Percentiles rank a stretch among this genome's conserved stretches.
These are phyloP conservation scores for Pseudomonodictys pantanalensis DNA, from an alignment of 495 filamentous ascomycete species.

Conservation along the genomic window DNA sequence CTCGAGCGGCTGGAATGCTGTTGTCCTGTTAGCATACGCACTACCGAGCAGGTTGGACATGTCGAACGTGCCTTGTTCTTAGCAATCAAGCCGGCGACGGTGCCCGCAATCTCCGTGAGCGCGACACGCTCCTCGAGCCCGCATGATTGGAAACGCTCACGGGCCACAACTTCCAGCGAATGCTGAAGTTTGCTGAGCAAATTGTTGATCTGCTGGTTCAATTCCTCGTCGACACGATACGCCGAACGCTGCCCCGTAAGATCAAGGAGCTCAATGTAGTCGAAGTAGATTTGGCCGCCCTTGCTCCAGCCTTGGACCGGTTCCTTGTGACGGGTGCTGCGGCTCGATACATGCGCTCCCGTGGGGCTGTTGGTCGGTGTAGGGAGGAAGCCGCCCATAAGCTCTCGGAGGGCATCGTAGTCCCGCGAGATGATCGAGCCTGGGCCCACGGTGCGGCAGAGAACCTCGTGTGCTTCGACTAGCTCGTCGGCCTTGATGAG, in stretches of 20 bases:
- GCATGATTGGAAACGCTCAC: conserved; percentile 53
- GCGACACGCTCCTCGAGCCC: conserved; percentile 79
- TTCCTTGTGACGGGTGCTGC: conserved; percentile 40
- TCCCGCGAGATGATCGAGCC: conserved; percentile 74
- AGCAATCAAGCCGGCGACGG: conserved; percentile 61
- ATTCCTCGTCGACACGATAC: conserved; percentile 36
- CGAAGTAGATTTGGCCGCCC: conserved; percentile 78
- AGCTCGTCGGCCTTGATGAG: conserved; percentile 72
- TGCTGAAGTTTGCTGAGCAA: conserved; percentile 63
- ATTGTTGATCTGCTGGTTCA: conserved; percentile 48
- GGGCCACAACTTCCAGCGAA: conserved; percentile 55
- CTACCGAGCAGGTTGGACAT: conserved; percentile 15
- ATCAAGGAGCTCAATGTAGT: conserved; percentile 65
- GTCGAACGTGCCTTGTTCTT: conserved; percentile 56
- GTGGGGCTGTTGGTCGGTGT: conserved; percentile 15
- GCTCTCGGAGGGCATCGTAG: conserved; percentile 58
- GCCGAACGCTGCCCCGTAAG: conserved; percentile 36
- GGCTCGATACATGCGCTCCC: background rate
- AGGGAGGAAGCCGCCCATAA: conserved; percentile 62
- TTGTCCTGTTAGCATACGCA: conserved; percentile 41
- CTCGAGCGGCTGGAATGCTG: conserved; percentile 40
- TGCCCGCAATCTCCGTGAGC: conserved; percentile 62
- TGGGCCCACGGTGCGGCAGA: conserved; percentile 74
- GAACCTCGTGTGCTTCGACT: conserved; percentile 78
- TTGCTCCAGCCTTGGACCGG: conserved; percentile 61